Base-by-base conservation (phyloP, 257 asterid species). In the Scutellaria baicalensis region DNA sequence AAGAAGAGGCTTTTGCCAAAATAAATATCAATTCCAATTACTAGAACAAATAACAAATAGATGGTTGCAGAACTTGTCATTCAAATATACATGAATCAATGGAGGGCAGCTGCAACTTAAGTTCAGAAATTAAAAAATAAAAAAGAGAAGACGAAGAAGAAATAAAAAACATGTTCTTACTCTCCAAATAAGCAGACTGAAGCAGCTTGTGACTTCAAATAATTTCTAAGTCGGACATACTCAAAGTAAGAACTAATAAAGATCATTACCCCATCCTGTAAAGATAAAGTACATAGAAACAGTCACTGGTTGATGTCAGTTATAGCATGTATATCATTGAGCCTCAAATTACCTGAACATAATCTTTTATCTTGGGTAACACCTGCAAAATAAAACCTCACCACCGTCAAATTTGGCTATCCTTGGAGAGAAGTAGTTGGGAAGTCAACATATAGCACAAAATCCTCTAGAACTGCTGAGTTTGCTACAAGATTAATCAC, bases 101-200 rank as follows among this genome's bases (percentile, higher is more conserved):
- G 39, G 36, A 38, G 27, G n/a, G 38, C 23, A 35, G 69, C 36
- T 48, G 59, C 44, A 42, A 14, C 50, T 50, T n/a, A 43, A 61
- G 59, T 31, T 39, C 45, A 70, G 17, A 66, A 71, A 47, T 12
- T 6, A 58, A 39, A 5, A 44, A 0, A 44, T 12, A 44, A 3
- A 44, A 3, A 10, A n/a, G n/a, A n/a, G n/a, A n/a, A n/a, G n/a
- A n/a, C n/a, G n/a, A 1, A 18, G 55, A 31, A 43, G 61, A 31
- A 39, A 60, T 33, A n/a, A n/a, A n/a, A n/a, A 65, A 59, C 0
- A 56, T 49, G 57, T 67, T 31, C 97, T 82, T 88, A 93, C 99
- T 93, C 99, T 82, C 96, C 96, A 74, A 93, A 84, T 72, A 87
- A 79, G 84, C 97, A 91, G 83, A 78, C 83, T 33, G 99, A 93